Base-by-base conservation (phyloP, 257 asterid species). In the Solanum stenotomum region DNA sequence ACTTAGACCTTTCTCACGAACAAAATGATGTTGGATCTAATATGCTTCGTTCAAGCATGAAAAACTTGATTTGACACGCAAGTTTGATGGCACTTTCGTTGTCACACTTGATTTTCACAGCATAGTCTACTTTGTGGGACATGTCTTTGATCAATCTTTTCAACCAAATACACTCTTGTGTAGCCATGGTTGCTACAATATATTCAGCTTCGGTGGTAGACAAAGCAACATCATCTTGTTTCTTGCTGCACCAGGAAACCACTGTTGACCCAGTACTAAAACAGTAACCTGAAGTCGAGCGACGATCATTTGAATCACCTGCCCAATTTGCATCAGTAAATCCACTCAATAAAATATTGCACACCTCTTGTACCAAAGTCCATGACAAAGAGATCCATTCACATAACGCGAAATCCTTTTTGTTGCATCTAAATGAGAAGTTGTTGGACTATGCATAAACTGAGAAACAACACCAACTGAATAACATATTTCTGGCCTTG, bases 281-380 rank as follows among this genome's bases (percentile, higher is more conserved):
- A 52, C 0, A 52, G 4, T 87, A 87, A 0, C 82, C 27, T 18
- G 52, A 20, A 7, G 83, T 83, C 9, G 83, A 87, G 20, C 56
- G 29, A 1, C 63, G 7, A 87, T 74, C 74, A 89, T 46, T 49
- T 11, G 22, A 33, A 38, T 67, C 77, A 1, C 87, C 23, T 8
- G 76, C 85, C 72, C 42, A 89, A 81, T 89, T 68, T 71, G 29
- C 86, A 83, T 89, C 65, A 5, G 29, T 37, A 40, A 70, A 89
- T 2, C 86, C 86, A 4, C 5, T 89, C 33, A 72, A 38, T 2
- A 56, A 2, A 63, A 89, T 81, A 6, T 37, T 2, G 3, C 27
- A 4, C 37, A 3, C 16, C 40, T 65, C 40, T 56, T 87, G 18
- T 89, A 91, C 22, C 74, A 20, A 2, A 91, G 44, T 15, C 89